Evolutionary conservation across 768 basidiomycete species (phyloP).

Genomic region (Termitomyces titanicus): DNA sequence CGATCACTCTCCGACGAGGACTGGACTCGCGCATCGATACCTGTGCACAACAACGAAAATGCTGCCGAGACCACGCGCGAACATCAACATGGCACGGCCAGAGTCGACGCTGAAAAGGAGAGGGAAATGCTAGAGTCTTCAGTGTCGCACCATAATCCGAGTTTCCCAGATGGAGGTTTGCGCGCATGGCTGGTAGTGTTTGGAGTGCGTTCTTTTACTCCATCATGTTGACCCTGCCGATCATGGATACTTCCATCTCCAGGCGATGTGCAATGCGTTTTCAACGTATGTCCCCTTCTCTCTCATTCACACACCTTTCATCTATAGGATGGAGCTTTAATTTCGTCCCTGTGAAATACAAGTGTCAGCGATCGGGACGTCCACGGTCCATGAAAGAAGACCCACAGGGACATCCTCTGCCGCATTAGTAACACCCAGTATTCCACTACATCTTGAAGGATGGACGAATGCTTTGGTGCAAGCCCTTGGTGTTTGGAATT

Average conservation of each 20-base stretch:
- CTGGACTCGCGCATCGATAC: not conserved
- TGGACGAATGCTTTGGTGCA: no score
- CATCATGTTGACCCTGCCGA: not conserved
- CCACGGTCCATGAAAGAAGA: no score
- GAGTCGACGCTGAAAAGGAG: not conserved
- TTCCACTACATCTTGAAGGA: no score
- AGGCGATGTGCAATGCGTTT: constrained; percentile 45
- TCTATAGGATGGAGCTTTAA: not conserved
- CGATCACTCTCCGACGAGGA: constrained; percentile 5
- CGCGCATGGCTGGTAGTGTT: constrained; percentile 41
- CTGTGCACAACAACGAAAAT: not conserved
- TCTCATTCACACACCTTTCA: not conserved
- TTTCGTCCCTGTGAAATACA: not conserved
- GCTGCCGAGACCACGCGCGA: not conserved
- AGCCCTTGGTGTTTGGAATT: not conserved
- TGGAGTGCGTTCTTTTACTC: constrained; percentile 28
- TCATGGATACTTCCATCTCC: not conserved
- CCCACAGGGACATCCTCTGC: no score
- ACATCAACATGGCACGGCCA: not conserved
- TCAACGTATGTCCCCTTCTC: constrained; percentile 32
- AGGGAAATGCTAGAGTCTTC: not conserved
- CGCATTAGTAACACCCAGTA: no score
- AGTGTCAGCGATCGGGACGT: no score
- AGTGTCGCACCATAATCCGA: not conserved
- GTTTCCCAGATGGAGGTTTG: constrained; percentile 41